Evolutionary conservation across 176 grass and related monocot genomes (phyloP).

Genomic region (Phragmites australis): DNA sequence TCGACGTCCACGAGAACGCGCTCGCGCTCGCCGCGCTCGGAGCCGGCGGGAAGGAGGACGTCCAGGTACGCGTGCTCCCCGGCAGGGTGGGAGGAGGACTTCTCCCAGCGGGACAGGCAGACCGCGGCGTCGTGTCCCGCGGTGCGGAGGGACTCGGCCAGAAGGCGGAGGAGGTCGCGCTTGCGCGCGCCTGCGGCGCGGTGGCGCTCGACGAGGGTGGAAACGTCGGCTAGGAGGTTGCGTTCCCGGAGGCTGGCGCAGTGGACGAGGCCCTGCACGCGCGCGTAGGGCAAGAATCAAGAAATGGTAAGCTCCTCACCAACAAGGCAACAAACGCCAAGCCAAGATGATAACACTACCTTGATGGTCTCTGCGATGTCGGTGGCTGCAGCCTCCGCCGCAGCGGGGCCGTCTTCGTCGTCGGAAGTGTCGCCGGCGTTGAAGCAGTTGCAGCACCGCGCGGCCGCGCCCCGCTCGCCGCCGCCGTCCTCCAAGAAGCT

Average conservation of each 20-base stretch:
- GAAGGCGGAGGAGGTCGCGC: slow-evolving; percentile 52
- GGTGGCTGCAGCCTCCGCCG: slow-evolving; percentile 35
- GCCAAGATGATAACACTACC: slow-evolving; percentile 41
- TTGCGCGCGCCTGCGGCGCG: slow-evolving; percentile 49
- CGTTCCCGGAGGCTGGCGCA: slow-evolving; percentile 81
- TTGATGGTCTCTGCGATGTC: slow-evolving; percentile 78
- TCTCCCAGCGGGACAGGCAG: slow-evolving; percentile 86
- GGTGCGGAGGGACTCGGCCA: slow-evolving; percentile 61
- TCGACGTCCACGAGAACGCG: slow-evolving; percentile 84
- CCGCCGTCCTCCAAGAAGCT: slow-evolving; percentile 85
- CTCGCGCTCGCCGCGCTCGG: slow-evolving; percentile 50
- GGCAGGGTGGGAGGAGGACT: slow-evolving; percentile 55
- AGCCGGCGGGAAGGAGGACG: slow-evolving; percentile 47
- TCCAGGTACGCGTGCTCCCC: slow-evolving; percentile 85
- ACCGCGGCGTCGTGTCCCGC: slow-evolving; percentile 62
- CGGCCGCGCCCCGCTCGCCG: slow-evolving; percentile 19
- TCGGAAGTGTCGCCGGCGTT: slow-evolving; percentile 53
- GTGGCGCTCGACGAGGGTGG: slow-evolving; percentile 53
- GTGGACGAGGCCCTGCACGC: slow-evolving; percentile 66
- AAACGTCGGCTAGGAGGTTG: slow-evolving; percentile 84
- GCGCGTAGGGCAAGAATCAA: slow-evolving; percentile 6
- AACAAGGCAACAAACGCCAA: neutral
- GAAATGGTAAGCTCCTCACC: slow-evolving; percentile 22
- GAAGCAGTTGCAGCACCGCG: slow-evolving; percentile 77
- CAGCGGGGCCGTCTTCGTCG: slow-evolving; percentile 33